Base-by-base conservation (phyloP, 2,329 filamentous ascomycete genomes). In the Aspergillus piperis region DNA sequence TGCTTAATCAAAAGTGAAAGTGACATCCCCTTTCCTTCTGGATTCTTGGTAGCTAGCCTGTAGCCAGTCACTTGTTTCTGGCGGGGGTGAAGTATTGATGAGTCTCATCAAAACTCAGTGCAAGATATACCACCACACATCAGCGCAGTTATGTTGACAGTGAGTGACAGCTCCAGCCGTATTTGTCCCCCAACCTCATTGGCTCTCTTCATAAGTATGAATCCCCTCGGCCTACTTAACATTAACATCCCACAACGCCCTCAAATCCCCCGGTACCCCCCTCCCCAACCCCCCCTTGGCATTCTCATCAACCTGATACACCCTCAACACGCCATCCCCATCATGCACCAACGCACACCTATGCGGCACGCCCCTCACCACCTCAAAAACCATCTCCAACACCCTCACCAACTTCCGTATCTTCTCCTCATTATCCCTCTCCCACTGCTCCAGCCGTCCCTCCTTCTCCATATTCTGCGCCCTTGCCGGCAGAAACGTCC, bases 361-460 rank as follows among this genome's bases (percentile, higher is more conserved):
- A 7, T 49, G 41, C 27, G 42, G 15, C 19, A 15, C n/a, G 3
- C 30, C 15, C 3, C 19, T 32, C 54, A 48, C 25, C 5, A 36
- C 4, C 30, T 49, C 19, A 15, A 17, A 19, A 8, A 57, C 49
- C n/a, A 25, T 36, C 19, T 49, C 30, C 8, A 57, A n/a, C 4
- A 57, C 17, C 2, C 42, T 6, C 27, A 48, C 50, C 7, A 59
- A 21, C 19, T 44, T 59, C 19, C 19, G 27, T 3, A 59, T 27
- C 36, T 36, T 15, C 15, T 59, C 57, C 30, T 50, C 39, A 23
- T 59, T 42, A 8, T 15, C 23, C 25, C 49, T 23, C 36, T 59
- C 57, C 57, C 57, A 59, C 36, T 32, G 10, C 10, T 27, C 51
- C 5, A 59, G 7, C n/a, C 32, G 42, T 11, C 57, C 57, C 10